A percentile compares a stretch with the other conserved stretches of the same genome.
Conservation (phyloP, 106 monocot species). For the Dendrobium nobile region DNA sequence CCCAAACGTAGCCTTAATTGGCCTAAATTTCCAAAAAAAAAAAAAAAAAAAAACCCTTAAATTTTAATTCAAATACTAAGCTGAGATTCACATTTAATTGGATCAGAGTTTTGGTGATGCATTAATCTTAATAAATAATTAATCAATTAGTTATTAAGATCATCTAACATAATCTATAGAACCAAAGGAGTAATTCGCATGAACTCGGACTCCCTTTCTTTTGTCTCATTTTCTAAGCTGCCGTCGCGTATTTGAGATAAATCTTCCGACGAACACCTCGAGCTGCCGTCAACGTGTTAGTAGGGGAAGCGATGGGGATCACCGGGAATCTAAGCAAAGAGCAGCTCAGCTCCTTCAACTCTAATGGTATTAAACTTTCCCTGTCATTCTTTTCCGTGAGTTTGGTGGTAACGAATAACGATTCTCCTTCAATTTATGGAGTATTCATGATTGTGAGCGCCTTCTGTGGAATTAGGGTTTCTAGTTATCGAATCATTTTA, state of each 20-base stretch:
- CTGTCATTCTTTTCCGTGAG: neutral
- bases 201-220: neutral
- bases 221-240: neutral
- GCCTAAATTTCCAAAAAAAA: too few relatives aligned
- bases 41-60: too few relatives aligned
- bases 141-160: too few relatives aligned
- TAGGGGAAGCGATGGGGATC: conserved; percentile 20
- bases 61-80: too few relatives aligned
- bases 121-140: too few relatives aligned
- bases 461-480: conserved; percentile 39
- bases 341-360: conserved; percentile 61
- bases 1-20: too few relatives aligned
- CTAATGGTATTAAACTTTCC: conserved; percentile 39
- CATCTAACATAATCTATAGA: too few relatives aligned
- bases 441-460: neutral
- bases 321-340: conserved; percentile 47
- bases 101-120: too few relatives aligned
- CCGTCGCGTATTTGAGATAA: neutral
- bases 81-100: too few relatives aligned
- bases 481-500: conserved; percentile 80
- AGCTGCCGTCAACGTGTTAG: neutral
- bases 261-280: neutral
- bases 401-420: too few relatives aligned
- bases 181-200: too few relatives aligned
- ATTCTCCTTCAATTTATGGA: neutral